Percentiles rank a stretch among this genome's conserved stretches.
phyloP scores from a whole-genome alignment of 495 filamentous ascomycete genomes.

The Penicillium salamii region DNA sequence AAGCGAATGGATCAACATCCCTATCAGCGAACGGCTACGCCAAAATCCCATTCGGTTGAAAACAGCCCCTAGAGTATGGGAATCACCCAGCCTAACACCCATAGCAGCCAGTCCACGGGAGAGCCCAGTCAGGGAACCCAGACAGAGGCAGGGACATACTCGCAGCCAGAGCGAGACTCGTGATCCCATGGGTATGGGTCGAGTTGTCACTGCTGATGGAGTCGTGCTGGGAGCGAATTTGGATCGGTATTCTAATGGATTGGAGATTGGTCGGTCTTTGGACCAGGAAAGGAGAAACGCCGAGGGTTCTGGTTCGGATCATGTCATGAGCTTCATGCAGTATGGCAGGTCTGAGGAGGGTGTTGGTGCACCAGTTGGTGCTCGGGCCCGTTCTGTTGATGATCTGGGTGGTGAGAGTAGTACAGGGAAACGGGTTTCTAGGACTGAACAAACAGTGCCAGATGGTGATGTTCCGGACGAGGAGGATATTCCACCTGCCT shows the following conservation, averaged over 20 bases:
- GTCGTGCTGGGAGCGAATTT: constrained; percentile 31
- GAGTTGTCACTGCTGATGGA: constrained; percentile 27
- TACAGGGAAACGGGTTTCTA: background rate
- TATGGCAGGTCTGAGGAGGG: constrained; percentile 13
- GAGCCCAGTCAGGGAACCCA: background rate
- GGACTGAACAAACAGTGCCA: no score
- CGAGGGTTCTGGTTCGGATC: constrained; percentile 1
- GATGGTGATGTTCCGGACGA: no score
- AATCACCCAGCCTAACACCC: background rate
- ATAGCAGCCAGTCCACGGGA: background rate
- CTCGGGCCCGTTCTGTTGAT: no score
- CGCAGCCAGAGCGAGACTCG: no score
- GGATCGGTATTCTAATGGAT: constrained; percentile 13
- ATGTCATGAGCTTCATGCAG: constrained; percentile 41
- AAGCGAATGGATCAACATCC: constrained; percentile 37
- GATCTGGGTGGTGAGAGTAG: background rate
- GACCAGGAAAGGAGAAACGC: background rate
- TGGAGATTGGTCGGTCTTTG: background rate
- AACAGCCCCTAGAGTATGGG: background rate
- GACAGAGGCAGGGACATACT: no score
- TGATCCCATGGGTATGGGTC: background rate
- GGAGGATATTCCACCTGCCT: constrained; percentile 16
- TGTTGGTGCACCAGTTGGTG: no score
- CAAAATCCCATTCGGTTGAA: background rate
- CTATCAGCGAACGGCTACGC: constrained; percentile 13